Evolutionary conservation across 148 eudicot genomes (phyloP).

Genomic region (Fagopyrum homotropicum): DNA sequence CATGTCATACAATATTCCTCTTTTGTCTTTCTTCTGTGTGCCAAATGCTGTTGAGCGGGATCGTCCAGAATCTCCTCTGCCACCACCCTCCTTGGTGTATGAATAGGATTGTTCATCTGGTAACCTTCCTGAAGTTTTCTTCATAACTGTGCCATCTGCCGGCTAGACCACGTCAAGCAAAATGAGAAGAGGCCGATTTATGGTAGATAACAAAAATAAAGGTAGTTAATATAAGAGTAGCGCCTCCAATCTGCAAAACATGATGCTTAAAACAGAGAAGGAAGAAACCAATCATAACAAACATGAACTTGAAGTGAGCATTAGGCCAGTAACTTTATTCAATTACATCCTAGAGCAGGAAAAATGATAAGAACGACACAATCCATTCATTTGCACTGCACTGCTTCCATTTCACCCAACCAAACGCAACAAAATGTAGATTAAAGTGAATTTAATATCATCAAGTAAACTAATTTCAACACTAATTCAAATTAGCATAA

Average conservation of each 20-base stretch:
- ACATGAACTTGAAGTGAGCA: conserved; percentile 5
- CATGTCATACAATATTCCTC: conserved; percentile 15
- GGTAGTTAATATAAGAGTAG: neutral
- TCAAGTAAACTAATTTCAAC: neutral
- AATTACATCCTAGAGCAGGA: neutral
- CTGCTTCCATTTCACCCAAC: neutral
- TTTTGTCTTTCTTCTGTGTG: conserved; percentile 10
- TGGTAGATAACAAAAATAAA: neutral
- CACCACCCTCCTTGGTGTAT: neutral
- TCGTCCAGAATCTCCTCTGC: neutral
- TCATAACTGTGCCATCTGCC: conserved; percentile 14
- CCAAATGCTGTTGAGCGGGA: conserved; percentile 4
- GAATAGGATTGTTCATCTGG: conserved; percentile 1
- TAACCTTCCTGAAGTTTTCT: conserved; percentile 3
- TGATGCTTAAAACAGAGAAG: neutral
- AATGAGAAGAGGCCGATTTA: neutral
- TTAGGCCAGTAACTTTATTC: neutral
- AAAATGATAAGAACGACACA: neutral
- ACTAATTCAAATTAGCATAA: neutral
- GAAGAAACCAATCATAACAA: neutral
- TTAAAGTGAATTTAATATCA: neutral
- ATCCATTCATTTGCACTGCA: neutral
- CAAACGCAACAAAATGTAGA: neutral
- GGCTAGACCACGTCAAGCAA: conserved; percentile 4
- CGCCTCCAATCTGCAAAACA: neutral